These are phyloP conservation scores for Vitis amurensis DNA, from an alignment of 164 flowering plant genomes.

Conservation along the genomic window DNA sequence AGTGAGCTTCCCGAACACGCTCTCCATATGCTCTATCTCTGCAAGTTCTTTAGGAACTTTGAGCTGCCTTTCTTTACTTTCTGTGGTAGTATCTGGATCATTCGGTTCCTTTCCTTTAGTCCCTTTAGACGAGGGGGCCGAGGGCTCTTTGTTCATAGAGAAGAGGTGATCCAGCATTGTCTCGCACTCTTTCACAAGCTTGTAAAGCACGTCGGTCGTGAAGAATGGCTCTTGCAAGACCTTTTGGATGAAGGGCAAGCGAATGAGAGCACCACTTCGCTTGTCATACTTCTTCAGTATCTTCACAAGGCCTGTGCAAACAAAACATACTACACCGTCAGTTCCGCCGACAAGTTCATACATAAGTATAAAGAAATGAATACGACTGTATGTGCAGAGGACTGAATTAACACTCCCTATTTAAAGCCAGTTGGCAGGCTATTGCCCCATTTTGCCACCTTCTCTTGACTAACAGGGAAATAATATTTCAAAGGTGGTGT, in stretches of 20 bases:
- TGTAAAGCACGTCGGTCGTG: slow-evolving; percentile 46
- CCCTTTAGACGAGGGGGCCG: slow-evolving; percentile 8
- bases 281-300: slow-evolving; percentile 71
- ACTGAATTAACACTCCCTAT: too few relatives aligned
- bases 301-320: slow-evolving; percentile 56
- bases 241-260: slow-evolving; percentile 56
- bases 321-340: background rate
- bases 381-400: too few relatives aligned
- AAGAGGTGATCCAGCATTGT: slow-evolving; percentile 37
- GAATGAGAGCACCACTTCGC: slow-evolving; percentile 52
- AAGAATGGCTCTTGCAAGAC: slow-evolving; percentile 65
- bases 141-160: slow-evolving; percentile 17
- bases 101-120: slow-evolving; percentile 4
- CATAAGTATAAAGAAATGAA: too few relatives aligned
- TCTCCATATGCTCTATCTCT: slow-evolving; percentile 52
- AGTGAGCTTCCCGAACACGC: slow-evolving; percentile 46
- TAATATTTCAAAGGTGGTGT: too few relatives aligned
- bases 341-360: background rate
- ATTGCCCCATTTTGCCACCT: too few relatives aligned
- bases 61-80: slow-evolving; percentile 9
- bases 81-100: background rate
- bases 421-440: too few relatives aligned
- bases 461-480: too few relatives aligned
- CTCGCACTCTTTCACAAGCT: slow-evolving; percentile 70
- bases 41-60: slow-evolving; percentile 38